A percentile compares a stretch with the other conserved stretches of the same genome.
These are phyloP conservation scores for Amaranthus tricolor DNA, from an alignment of 179 eudicot genomes.

Conservation along the genomic window DNA sequence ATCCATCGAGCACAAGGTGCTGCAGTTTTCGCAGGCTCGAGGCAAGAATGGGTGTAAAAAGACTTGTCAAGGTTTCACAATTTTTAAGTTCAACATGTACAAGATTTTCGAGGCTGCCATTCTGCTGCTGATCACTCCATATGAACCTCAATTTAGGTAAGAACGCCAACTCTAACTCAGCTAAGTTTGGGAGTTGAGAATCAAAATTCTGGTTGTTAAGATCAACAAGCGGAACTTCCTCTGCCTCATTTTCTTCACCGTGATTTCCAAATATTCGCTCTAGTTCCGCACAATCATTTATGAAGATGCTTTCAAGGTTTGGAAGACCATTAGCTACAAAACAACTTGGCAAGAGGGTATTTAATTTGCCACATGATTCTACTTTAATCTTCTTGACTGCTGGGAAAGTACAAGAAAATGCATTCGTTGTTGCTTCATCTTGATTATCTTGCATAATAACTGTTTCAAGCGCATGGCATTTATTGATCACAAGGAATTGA, in stretches of 20 bases:
- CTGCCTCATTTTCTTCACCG: neutral
- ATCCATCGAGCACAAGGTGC: too few relatives aligned
- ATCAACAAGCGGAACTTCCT: neutral
- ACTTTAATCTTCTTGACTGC: neutral
- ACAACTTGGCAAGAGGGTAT: neutral
- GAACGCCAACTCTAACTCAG: too few relatives aligned
- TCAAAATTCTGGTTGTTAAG: neutral
- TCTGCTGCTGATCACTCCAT: too few relatives aligned
- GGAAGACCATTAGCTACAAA: neutral
- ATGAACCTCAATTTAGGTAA: too few relatives aligned
- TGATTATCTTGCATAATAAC: neutral
- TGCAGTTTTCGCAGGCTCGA: too few relatives aligned
- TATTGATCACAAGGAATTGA: neutral
- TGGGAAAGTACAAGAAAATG: neutral
- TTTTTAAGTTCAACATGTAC: too few relatives aligned
- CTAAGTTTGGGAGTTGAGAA: neutral
- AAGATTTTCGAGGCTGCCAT: too few relatives aligned
- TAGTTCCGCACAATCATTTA: neutral
- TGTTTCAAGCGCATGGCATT: neutral
- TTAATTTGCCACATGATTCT: neutral
- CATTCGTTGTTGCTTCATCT: neutral
- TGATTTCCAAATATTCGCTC: neutral
- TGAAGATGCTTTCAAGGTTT: neutral
- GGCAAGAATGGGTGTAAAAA: too few relatives aligned
- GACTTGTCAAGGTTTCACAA: too few relatives aligned